Evolutionary conservation across 768 basidiomycete genomes (phyloP), one percentile per base, ranked within the genome.

Genomic region (Bullera alba): DNA sequence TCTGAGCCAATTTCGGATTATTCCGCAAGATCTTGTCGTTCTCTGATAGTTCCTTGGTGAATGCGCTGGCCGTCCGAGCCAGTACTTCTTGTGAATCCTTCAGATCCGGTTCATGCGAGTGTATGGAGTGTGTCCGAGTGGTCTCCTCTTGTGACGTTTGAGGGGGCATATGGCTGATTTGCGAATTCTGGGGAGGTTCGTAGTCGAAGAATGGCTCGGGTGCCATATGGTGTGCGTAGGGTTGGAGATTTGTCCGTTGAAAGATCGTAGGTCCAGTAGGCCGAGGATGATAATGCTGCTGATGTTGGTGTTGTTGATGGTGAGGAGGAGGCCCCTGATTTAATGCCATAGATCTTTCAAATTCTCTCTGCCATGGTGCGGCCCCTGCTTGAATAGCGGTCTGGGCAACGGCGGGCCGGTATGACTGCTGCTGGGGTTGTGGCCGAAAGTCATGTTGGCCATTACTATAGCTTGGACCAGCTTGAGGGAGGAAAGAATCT

Each of bases 1-100:
- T 63, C 27, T 60, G 37, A 5, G 58, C 56, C 8, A 66, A 48
- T 48, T 66, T 66, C 6, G 61, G 61, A 29, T 66, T 61, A 4
- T 50, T 28, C 14, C n/a, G 17, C 15, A 56, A 14, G 0, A 57
- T 26, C 5, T 32, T 42, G 16, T 39, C 30, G 15, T 43, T 30
- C 1, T 30, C 14, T 0, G 44, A 51, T 1, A 60, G 49, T 23
- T 52, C 50, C 16, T 45, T 26, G 15, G 60, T 35, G 34, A 65
- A 50, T 14, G 26, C 23, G 7, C 35, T 26, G 12, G 63, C 63
- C 10, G 63, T 61, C 5, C 50, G 39, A 5, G 63, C 52, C 3
- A 65, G 51, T 3, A 57, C 4, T 17, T 59, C 56, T 45, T 65
- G 60, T 4, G 56, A n/a, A 22, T 51, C 54, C 14, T 45, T 42